phyloP scores from a whole-genome alignment of 306 rosid genomes.

The Dalbergia oliveri region DNA sequence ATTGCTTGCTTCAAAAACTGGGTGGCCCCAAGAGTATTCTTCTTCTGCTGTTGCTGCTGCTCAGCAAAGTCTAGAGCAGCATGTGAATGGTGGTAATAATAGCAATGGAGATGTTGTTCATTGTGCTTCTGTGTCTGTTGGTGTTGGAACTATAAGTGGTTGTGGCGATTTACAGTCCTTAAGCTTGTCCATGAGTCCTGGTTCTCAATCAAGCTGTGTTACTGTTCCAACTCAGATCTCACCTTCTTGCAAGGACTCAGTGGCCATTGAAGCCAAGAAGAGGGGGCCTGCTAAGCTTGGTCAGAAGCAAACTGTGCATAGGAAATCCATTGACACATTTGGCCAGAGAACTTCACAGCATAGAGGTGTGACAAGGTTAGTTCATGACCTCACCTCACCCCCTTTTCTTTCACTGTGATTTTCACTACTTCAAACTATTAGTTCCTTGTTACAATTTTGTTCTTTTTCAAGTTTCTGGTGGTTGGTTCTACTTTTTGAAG shows the following conservation, averaged over 20 bases:
- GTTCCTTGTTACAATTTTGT: too few relatives aligned
- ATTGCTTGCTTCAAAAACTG: conserved; percentile 56
- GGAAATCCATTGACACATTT: conserved; percentile 91
- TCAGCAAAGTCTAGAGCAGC: conserved; percentile 58
- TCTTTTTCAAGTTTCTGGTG: too few relatives aligned
- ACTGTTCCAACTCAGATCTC: conserved; percentile 73
- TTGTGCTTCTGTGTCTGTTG: conserved; percentile 55
- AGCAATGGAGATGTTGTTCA: conserved; percentile 42
- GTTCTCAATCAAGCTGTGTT: conserved; percentile 85
- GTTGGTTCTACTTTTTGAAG: too few relatives aligned
- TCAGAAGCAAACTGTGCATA: conserved; percentile 79
- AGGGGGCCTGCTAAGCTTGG: conserved; percentile 67
- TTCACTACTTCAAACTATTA: neutral
- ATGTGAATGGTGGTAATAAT: conserved; percentile 39
- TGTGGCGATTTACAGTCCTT: conserved; percentile 72
- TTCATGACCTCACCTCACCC: neutral
- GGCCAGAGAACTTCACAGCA: conserved; percentile 98
- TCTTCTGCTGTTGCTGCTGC: neutral
- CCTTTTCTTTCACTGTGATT: neutral
- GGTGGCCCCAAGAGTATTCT: conserved; percentile 54
- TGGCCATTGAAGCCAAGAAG: conserved; percentile 57
- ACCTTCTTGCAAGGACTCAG: conserved; percentile 48
- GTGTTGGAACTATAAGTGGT: conserved; percentile 35
- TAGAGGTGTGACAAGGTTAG: conserved; percentile 92
- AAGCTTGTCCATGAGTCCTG: conserved; percentile 84